Evolutionary conservation across 2,329 filamentous ascomycete species (phyloP).

Genomic region (Remersonia thermophila): DNA sequence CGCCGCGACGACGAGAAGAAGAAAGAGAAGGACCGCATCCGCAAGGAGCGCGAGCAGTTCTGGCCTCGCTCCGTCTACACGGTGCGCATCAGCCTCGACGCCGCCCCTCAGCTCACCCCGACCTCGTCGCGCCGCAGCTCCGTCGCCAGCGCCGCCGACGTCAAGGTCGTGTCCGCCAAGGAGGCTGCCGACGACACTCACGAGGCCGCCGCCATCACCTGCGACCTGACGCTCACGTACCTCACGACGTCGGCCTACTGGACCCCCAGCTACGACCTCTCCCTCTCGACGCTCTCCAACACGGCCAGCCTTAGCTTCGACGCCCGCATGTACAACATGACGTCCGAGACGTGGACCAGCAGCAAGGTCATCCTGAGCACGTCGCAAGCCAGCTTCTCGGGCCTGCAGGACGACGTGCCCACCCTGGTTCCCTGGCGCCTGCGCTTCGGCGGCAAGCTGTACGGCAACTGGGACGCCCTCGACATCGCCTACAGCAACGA

Average conservation of each 20-base stretch:
- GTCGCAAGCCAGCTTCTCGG: slow-evolving; percentile 46
- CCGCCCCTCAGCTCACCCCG: slow-evolving; percentile 27
- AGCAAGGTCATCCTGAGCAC: slow-evolving; percentile 50
- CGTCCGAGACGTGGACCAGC: slow-evolving; percentile 51
- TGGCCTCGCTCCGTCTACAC: slow-evolving; percentile 39
- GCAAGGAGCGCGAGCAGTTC: slow-evolving; percentile 31
- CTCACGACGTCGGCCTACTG: slow-evolving; percentile 46
- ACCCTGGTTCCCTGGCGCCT: slow-evolving; percentile 45
- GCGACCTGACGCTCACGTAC: slow-evolving; percentile 44
- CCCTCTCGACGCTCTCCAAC: slow-evolving; percentile 42
- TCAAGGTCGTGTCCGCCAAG: slow-evolving; percentile 37
- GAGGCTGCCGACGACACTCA: slow-evolving; percentile 28
- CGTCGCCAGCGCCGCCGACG: slow-evolving; percentile 38
- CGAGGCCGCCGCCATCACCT: slow-evolving; percentile 16
- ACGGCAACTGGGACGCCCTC: slow-evolving; percentile 5
- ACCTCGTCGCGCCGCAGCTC: slow-evolving; percentile 37
- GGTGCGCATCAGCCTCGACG: slow-evolving; percentile 40
- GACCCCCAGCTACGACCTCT: slow-evolving; percentile 49
- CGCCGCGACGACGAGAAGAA: slow-evolving; percentile 25
- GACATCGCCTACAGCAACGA: slow-evolving; percentile 28
- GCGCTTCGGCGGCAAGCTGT: slow-evolving; percentile 28
- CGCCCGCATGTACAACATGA: slow-evolving; percentile 48
- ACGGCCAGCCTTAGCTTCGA: slow-evolving; percentile 47
- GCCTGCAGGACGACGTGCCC: slow-evolving; percentile 43
- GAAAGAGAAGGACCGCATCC: slow-evolving; percentile 33